A percentile compares a stretch with the other conserved stretches of the same genome.
phyloP scores from a whole-genome alignment of 2,329 filamentous ascomycete species.

The Aspergillus amoenus region DNA sequence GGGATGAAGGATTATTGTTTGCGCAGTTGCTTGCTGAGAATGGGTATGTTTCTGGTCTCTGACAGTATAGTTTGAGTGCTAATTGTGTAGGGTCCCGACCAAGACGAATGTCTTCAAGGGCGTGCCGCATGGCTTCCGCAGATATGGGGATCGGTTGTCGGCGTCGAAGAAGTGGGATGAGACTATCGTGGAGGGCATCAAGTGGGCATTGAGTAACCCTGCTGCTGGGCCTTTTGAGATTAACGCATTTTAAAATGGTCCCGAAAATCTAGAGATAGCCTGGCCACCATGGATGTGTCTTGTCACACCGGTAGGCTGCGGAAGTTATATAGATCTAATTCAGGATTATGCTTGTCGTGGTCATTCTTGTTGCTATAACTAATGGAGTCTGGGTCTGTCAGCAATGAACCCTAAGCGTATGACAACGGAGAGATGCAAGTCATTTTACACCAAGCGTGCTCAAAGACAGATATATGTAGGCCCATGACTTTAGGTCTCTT shows the following conservation, averaged over 20 bases:
- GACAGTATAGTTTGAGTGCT: background rate
- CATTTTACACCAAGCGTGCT: no score
- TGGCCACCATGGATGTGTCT: no score
- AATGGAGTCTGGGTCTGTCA: no score
- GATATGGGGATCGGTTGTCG: constrained; percentile 26
- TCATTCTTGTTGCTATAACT: no score
- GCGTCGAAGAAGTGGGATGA: constrained; percentile 31
- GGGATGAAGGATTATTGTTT: constrained; percentile 53
- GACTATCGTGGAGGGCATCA: constrained; percentile 29
- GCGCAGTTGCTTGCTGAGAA: constrained; percentile 45
- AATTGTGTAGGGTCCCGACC: constrained; percentile 46
- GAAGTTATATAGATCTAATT: no score
- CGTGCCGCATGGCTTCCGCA: constrained; percentile 53
- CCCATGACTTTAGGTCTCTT: no score
- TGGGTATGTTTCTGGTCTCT: constrained; percentile 33
- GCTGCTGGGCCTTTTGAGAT: constrained; percentile 6
- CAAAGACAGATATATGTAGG: no score
- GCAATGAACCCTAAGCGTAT: no score
- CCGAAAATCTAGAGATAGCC: no score
- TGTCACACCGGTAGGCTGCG: no score
- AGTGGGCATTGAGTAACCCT: constrained; percentile 28
- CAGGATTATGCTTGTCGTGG: no score
- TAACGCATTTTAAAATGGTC: background rate
- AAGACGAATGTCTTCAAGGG: constrained; percentile 52
- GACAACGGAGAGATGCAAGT: no score